Evolutionary conservation across 1,139 yeast species (phyloP).

Genomic region (Kurtzmaniella quercitrusa): DNA sequence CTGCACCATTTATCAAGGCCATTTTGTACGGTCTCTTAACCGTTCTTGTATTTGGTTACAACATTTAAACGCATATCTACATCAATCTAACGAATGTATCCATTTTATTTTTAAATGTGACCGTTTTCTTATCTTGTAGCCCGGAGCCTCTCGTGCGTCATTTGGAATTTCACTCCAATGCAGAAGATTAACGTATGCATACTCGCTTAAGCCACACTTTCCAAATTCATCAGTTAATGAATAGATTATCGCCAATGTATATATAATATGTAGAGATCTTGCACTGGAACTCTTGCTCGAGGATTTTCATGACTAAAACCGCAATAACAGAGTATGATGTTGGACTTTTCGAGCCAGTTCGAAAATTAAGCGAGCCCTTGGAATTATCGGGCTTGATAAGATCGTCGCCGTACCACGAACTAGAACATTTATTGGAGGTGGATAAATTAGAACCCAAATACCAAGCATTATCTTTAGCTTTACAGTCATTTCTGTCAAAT

Average conservation of each 20-base stretch:
- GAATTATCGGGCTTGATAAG: conserved; percentile 11
- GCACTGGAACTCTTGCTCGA: too few relatives aligned
- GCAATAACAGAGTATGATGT: conserved; percentile 7
- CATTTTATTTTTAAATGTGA: too few relatives aligned
- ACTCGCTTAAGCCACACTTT: too few relatives aligned
- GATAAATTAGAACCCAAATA: conserved; percentile 15
- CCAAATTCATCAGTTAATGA: too few relatives aligned
- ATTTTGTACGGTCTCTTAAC: conserved; percentile 14
- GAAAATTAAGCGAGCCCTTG: conserved; percentile 4
- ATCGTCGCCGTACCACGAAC: conserved; percentile 26
- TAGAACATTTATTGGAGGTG: conserved; percentile 20
- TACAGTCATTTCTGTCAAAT: conserved; percentile 19
- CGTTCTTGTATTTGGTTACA: conserved; percentile 7
- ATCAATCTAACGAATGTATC: too few relatives aligned
- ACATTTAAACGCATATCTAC: neutral
- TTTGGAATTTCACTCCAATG: too few relatives aligned
- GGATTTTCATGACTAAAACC: conserved; percentile 4
- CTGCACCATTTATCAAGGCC: conserved; percentile 8
- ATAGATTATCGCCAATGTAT: too few relatives aligned
- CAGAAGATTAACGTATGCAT: too few relatives aligned
- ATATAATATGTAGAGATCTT: too few relatives aligned
- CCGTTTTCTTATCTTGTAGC: too few relatives aligned
- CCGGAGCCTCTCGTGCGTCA: too few relatives aligned
- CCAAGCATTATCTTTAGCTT: conserved; percentile 21
- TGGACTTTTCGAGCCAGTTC: conserved; percentile 8